Evolutionary conservation across 2,329 filamentous ascomycete species (phyloP), one percentile per base, ranked within the genome.

Genomic region (Sarocladium strictum): DNA sequence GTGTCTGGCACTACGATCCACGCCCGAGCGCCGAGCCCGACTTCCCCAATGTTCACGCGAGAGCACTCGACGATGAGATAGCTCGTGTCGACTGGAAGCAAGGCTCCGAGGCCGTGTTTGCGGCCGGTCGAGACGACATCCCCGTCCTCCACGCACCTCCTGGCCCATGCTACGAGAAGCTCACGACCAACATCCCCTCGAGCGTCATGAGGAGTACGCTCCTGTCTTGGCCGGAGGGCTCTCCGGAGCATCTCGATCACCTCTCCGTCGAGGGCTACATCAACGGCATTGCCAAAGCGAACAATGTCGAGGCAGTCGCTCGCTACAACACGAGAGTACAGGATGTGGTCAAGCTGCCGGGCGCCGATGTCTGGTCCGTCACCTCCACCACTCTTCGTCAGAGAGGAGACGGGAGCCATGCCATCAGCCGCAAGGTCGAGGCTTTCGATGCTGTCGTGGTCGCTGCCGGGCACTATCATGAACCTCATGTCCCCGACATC

Each of bases 171-270:
- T 69, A 79, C 56, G 68, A 67, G 4, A 76, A 78, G 2, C 70
- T 92, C 7, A 85, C 85, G 63, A 90, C 87, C 33, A 94, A 93
- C 61, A 86, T 92, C 3, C 86, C 88, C 0, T 83, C 85, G n/a
- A 74, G 65, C 21, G 61, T 78, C 2, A 71, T 79, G 67, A 65
- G 67, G 40, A 76, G 69, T 55, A 69, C 66, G 9, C 64, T 79
- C 2, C 64, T 69, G 3, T 58, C 62, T 0, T 89, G 85, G 78
- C 81, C 83, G 0, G 66, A 75, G 5, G 80, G 78, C 1, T 87
- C 83, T 0, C 76, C 76, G 2, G 79, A 83, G 15, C 81, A 80
- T 56, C 79, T 85, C 3, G 76, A 70, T 2, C 85, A 87, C 56
- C 62, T 68, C 15, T 72, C 78, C 0, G 67, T 88, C 9, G 76